phyloP scores from a whole-genome alignment of 495 filamentous ascomycete genomes.

The Hypoxylon trugodes region DNA sequence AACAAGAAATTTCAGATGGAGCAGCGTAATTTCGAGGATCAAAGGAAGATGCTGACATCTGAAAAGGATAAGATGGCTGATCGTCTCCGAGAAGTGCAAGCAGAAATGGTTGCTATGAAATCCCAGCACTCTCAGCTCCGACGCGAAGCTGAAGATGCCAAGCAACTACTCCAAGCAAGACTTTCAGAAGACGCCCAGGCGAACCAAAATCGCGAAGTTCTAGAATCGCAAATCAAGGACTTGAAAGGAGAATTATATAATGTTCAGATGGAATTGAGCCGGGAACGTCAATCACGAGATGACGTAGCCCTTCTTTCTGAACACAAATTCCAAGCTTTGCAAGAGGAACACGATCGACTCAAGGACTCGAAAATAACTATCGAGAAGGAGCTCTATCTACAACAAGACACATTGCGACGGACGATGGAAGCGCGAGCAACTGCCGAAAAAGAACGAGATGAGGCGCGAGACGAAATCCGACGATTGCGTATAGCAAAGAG shows the following conservation, averaged over 20 bases:
- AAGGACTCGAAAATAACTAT: constrained; percentile 97
- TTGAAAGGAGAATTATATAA: constrained; percentile 85
- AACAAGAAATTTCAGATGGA: constrained; percentile 80
- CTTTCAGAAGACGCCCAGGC: constrained; percentile 90
- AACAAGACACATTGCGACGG: constrained; percentile 91
- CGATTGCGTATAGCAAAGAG: constrained; percentile 82
- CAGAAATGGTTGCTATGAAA: constrained; percentile 85
- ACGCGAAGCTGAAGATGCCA: constrained; percentile 88
- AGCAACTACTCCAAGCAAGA: constrained; percentile 83
- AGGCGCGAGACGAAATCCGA: constrained; percentile 84
- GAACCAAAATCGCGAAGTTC: constrained; percentile 81
- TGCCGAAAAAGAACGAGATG: constrained; percentile 87
- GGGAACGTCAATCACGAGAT: constrained; percentile 93
- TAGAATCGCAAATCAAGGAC: constrained; percentile 87
- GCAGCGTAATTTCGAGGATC: constrained; percentile 76
- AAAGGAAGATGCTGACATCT: constrained; percentile 69
- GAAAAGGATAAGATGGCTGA: constrained; percentile 83
- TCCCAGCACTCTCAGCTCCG: constrained; percentile 84
- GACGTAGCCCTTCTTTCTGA: constrained; percentile 93
- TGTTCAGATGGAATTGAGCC: constrained; percentile 85
- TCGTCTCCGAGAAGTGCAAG: constrained; percentile 83
- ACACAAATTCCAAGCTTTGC: constrained; percentile 81
- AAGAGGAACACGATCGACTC: constrained; percentile 84
- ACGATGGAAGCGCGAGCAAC: constrained; percentile 80
- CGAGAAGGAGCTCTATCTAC: constrained; percentile 98